Evolutionary conservation across 2,329 filamentous ascomycete species (phyloP), one percentile per base, ranked within the genome.

Genomic region (Colletotrichum magnum): DNA sequence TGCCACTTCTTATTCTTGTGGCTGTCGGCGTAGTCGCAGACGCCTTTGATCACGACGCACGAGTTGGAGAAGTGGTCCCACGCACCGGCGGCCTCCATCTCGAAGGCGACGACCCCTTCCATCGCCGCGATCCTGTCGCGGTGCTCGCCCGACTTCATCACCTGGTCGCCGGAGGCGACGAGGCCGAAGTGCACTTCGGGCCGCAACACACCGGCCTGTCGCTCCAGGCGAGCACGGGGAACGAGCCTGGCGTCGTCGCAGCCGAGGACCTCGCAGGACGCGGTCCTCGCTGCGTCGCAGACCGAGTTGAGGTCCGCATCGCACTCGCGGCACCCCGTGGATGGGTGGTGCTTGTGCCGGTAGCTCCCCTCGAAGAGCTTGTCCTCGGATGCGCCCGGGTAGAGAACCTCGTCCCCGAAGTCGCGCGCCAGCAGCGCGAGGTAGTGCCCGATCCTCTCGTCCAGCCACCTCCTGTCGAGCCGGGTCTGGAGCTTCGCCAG

Each of bases 1-100:
- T 83, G 80, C 81, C 80, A 84, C 1, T 15, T 62, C 32, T 80
- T 78, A 48, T 74, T 77, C 72, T 82, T 81, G 71, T 83, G 81
- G 45, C 77, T 76, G 66, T 83, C 81, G 0, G 79, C 77, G 66
- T 83, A 83, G 72, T 84, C 77, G 41, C 78, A 81, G 0, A 81
- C 77, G 2, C 81, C 81, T 61, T 80, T 80, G 53, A 82, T 76
- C 1, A 81, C 70, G 1, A 81, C 57, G 21, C 72, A 76, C 0
- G 76, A 36, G 32, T 36, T 36, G 32, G 32, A 72, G 15, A 77
- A 48, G 6, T 72, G 70, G 12, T 79, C 74, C 76, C 76, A 80
- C 1, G 76, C 71, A 2, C 78, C 79, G 2, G 76, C 78, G 3
- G 74, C 75, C 60, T 82, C 79, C 77, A 81, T 81, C 47, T 81